phyloP scores from a whole-genome alignment of 192 early-diverging fungal genomes.

The Diversispora epigaea region DNA sequence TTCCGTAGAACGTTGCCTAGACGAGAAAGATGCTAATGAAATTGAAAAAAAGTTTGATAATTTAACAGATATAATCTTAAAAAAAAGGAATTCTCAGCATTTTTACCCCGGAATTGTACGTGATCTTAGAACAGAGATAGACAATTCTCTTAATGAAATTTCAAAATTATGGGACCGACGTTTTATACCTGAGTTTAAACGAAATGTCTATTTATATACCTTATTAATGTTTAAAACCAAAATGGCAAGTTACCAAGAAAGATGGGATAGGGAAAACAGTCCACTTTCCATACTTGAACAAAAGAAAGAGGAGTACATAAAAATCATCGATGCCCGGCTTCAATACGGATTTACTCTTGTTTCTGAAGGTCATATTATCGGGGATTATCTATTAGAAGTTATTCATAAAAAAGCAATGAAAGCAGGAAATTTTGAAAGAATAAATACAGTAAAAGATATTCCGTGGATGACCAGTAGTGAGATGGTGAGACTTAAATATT shows the following conservation, averaged over 20 bases:
- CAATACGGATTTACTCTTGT: too few species aligned
- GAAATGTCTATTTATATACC: background rate
- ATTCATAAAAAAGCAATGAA: background rate
- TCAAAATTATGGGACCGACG: too few species aligned
- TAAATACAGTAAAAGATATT: background rate
- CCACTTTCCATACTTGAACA: slow-evolving; percentile 24
- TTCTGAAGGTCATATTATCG: background rate
- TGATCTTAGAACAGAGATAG: too few species aligned
- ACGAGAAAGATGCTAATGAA: background rate
- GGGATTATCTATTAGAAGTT: background rate
- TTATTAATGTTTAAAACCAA: slow-evolving; percentile 13
- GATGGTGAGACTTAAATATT: too few species aligned
- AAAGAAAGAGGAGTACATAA: slow-evolving; percentile 24
- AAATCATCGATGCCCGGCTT: too few species aligned
- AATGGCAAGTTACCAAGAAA: slow-evolving; percentile 1
- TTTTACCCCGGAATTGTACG: too few species aligned
- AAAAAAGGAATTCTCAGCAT: too few species aligned
- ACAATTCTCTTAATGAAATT: too few species aligned
- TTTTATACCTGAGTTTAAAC: slow-evolving; percentile 12
- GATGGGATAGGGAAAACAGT: slow-evolving; percentile 17
- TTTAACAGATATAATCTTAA: background rate
- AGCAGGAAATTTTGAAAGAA: background rate
- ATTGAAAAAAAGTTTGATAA: background rate
- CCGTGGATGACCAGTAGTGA: background rate
- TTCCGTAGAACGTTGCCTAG: too few species aligned